Percentiles rank a stretch among this genome's conserved stretches.
phyloP scores from a whole-genome alignment of 495 filamentous ascomycete genomes.

The Podospora pseudopauciseta region DNA sequence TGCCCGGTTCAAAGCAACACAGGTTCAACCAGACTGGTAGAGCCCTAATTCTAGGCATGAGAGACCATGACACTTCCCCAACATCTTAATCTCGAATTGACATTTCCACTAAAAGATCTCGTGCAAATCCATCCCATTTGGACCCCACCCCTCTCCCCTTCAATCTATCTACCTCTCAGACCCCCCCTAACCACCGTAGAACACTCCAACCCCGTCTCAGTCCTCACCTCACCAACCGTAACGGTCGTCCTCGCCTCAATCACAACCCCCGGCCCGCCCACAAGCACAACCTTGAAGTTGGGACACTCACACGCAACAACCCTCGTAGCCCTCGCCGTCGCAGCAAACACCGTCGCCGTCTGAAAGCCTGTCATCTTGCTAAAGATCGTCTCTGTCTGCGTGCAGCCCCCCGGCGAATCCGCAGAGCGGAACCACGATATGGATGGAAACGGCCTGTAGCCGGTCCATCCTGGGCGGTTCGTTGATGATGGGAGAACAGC shows the following conservation, averaged over 20 bases:
- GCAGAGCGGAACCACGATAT: conserved; percentile 1
- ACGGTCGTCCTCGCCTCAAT: conserved; percentile 9
- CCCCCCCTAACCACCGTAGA: background rate
- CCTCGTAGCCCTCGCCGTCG: conserved; percentile 12
- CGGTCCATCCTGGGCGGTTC: background rate
- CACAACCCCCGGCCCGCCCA: conserved; percentile 12
- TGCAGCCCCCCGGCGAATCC: conserved; percentile 9
- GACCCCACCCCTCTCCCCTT: background rate
- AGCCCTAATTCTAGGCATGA: no score
- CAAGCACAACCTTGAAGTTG: conserved; percentile 5
- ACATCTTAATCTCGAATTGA: no score
- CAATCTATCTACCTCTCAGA: background rate
- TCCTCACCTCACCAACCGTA: background rate
- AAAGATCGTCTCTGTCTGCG: conserved; percentile 13
- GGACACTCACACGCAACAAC: conserved; percentile 11
- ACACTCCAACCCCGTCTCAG: conserved; percentile 8
- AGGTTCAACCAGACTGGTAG: no score
- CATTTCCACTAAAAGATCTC: background rate
- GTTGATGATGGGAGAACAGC: background rate
- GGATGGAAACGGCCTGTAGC: background rate
- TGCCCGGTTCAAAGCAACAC: no score
- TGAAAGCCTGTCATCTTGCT: conserved; percentile 9
- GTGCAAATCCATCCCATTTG: background rate
- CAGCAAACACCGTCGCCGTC: conserved; percentile 8
- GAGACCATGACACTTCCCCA: no score